Base-by-base conservation (phyloP, 1,139 yeast genomes). In the Blastobotrys apis region DNA sequence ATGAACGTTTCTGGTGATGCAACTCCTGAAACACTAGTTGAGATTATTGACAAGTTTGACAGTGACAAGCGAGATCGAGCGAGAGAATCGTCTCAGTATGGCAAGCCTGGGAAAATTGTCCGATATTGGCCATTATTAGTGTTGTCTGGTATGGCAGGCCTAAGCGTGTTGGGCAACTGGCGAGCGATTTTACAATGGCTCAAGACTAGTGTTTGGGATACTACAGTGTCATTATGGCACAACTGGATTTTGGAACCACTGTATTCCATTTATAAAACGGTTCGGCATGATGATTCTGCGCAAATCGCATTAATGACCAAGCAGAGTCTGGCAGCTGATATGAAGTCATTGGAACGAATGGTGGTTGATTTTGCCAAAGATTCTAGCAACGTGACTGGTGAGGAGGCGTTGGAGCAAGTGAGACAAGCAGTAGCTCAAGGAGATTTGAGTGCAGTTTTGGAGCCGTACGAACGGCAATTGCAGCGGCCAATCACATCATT, bases 201-300 rank as follows among this genome's bases (percentile, higher is more conserved):
- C 40, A 68, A 70, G 47, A 67, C 68, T 37, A 81, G 82, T 48
- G 63, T 85, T 3, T 63, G 80, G 20, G 87, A 81, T 30, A 84
- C 95, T 0, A 59, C 73, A 1, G 58, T 62, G 35, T 87, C 94
- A 1, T 81, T 90, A 53, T 77, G 81, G 69, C 67, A 70, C 33
- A 87, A 90, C 62, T 90, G 97, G 97, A 74, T 92, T 3, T 67
- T 86, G 25, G 75, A 75, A 41, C 97, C 98, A 1, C 59, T 85
- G n/a, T 69, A 70, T 39, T 82, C 84, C 54, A 82, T 92, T 57
- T 67, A 87, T 53, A 75, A 78, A 42, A 87, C 95, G 0, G 80
- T 92, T 21, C 75, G 94, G 45, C 94, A 86, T 60, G 97, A 90
- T 60, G 81, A 80, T 27, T 71, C 72, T 41, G 77, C 81, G 2